A percentile compares a stretch with the other conserved stretches of the same genome.
Evolutionary conservation across 805 yeast species (phyloP).

Genomic region (Priceomyces carsonii): DNA sequence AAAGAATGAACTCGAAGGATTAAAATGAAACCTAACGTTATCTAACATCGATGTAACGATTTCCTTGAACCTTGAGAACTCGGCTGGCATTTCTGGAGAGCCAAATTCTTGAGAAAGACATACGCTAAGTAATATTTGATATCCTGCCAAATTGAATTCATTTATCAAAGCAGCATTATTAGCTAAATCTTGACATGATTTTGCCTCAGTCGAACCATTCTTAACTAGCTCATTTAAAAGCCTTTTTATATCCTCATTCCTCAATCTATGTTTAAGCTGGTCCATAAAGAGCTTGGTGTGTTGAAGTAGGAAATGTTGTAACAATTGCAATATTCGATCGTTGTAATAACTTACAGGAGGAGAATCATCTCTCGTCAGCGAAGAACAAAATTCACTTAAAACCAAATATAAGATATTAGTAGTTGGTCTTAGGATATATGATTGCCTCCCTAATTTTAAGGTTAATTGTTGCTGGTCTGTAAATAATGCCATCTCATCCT

Average conservation of each 20-base stretch:
- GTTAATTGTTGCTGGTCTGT: too few species aligned
- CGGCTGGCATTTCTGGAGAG: constrained; percentile 10
- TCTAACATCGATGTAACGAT: constrained; percentile 17
- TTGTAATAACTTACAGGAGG: constrained; percentile 8
- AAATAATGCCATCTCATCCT: too few species aligned
- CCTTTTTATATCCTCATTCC: constrained; percentile 15
- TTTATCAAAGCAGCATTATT: constrained; percentile 16
- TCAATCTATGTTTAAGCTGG: constrained; percentile 16
- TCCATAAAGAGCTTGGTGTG: constrained; percentile 23
- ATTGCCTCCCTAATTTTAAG: too few species aligned
- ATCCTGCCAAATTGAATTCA: constrained; percentile 37
- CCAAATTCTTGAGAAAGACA: constrained; percentile 17
- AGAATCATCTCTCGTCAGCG: too few species aligned
- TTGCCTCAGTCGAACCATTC: constrained; percentile 1
- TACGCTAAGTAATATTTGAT: constrained; percentile 28
- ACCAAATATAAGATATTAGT: too few species aligned
- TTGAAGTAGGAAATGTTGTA: constrained; percentile 14
- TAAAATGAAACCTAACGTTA: constrained; percentile 27
- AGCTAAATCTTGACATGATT: constrained; percentile 16
- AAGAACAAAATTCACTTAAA: too few species aligned
- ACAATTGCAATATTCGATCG: constrained; percentile 10
- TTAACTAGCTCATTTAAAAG: constrained; percentile 18
- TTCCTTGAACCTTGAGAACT: constrained; percentile 10
- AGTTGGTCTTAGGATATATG: too few species aligned
- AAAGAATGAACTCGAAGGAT: constrained; percentile 31